Percentiles rank a stretch among this genome's conserved stretches.
Conservation (phyloP, 371 early-diverging fungal species). For the Actinomortierella wolfii region DNA sequence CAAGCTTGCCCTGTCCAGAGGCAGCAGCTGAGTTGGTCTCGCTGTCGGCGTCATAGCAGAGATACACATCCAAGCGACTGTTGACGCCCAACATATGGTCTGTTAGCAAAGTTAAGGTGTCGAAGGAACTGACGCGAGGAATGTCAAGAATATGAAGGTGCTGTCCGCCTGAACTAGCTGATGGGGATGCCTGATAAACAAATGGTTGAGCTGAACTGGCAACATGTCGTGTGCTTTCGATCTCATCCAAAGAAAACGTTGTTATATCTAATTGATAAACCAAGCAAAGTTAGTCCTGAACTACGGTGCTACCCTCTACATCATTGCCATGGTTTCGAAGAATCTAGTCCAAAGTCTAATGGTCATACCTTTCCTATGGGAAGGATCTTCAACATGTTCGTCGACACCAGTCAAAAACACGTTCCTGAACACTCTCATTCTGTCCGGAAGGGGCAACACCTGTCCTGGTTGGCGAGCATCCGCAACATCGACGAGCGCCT, state of each 20-base stretch:
- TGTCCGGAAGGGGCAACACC: conserved; percentile 63
- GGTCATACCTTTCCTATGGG: conserved; percentile 8
- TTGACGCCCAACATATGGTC: conserved; percentile 44
- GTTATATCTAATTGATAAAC: too few species aligned
- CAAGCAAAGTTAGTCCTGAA: too few species aligned
- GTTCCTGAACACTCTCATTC: conserved; percentile 69
- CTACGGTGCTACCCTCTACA: too few species aligned
- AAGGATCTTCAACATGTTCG: conserved; percentile 25
- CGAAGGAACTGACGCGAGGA: conserved; percentile 15
- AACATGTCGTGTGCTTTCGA: too few species aligned
- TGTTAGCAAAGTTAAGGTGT: conserved; percentile 56
- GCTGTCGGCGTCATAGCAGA: conserved; percentile 47
- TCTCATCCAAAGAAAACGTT: too few species aligned
- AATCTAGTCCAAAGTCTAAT: too few species aligned
- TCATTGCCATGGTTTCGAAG: not conserved
- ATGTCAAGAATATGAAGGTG: conserved; percentile 47
- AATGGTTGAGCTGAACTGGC: too few species aligned
- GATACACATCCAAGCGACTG: conserved; percentile 50
- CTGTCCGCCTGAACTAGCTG: conserved; percentile 11
- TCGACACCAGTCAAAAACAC: conserved; percentile 67
- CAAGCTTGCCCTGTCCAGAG: conserved; percentile 6
- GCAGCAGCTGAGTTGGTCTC: conserved; percentile 1
- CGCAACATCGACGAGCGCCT: conserved; percentile 64
- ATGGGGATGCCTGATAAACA: not conserved
- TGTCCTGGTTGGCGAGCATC: conserved; percentile 71